These are phyloP conservation scores for Wickerhamiella brachini DNA, from an alignment of 805 yeast species.

Conservation along the genomic window DNA sequence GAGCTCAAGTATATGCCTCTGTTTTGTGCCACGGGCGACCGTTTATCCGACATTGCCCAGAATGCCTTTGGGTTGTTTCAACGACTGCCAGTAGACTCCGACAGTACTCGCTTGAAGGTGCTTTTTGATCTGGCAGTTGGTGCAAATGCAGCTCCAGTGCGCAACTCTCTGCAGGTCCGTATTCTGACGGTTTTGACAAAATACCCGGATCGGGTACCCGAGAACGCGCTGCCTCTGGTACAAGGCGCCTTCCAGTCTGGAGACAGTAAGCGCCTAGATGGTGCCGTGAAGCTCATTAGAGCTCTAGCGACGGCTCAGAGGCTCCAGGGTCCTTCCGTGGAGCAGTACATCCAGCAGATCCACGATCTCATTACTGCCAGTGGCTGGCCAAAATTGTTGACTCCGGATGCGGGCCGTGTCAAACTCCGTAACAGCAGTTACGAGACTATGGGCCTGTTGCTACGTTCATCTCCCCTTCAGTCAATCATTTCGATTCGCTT, in stretches of 20 bases:
- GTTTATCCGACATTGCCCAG: conserved; percentile 41
- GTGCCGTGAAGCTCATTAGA: conserved; percentile 49
- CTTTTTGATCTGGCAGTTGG: conserved; percentile 43
- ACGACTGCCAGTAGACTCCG: conserved; percentile 33
- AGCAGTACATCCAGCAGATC: conserved; percentile 8
- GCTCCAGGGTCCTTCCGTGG: conserved; percentile 16
- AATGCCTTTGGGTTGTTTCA: conserved; percentile 36
- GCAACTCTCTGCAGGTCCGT: conserved; percentile 39
- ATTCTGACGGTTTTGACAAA: conserved; percentile 37
- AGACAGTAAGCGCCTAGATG: conserved; percentile 37
- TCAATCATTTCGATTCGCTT: conserved; percentile 44
- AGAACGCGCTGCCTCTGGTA: conserved; percentile 35
- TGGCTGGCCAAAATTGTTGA: conserved; percentile 23
- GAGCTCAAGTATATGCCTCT: conserved; percentile 33
- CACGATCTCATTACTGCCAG: conserved; percentile 17
- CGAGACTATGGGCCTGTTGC: conserved; percentile 61
- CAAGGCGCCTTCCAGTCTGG: conserved; percentile 48
- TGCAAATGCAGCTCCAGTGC: conserved; percentile 38
- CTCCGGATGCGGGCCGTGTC: conserved; percentile 3
- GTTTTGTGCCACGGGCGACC: conserved; percentile 51
- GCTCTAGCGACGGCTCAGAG: conserved; percentile 34
- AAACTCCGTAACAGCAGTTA: conserved; percentile 35
- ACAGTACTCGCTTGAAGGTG: conserved; percentile 27
- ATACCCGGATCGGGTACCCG: conserved; percentile 38
- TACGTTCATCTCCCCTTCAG: conserved; percentile 33